Conservation (phyloP, 805 yeast species). For the Teunomyces aglyptinius region DNA sequence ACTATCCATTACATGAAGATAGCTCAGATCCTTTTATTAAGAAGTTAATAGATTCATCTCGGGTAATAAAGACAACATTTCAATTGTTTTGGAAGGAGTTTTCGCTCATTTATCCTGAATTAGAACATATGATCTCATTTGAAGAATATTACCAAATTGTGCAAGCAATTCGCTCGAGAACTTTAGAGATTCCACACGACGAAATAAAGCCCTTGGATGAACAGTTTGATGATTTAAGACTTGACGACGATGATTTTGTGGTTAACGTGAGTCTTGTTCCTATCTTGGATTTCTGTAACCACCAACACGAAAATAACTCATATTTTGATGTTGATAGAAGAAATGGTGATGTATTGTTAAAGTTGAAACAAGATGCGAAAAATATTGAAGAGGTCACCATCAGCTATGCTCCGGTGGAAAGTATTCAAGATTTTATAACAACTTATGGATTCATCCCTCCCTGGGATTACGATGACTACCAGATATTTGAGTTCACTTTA, state of each 20-base stretch:
- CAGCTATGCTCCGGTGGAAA: constrained; percentile 22
- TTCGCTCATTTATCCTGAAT: neutral
- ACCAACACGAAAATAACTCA: constrained; percentile 48
- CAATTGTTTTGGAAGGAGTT: neutral
- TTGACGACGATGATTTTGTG: constrained; percentile 34
- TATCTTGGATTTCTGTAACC: constrained; percentile 66
- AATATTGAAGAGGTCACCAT: constrained; percentile 22
- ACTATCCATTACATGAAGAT: constrained; percentile 13
- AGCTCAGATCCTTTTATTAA: constrained; percentile 10
- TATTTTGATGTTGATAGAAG: constrained; percentile 57
- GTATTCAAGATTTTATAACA: constrained; percentile 22
- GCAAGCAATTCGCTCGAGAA: constrained; percentile 56
- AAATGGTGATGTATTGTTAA: constrained; percentile 43
- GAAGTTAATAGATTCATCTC: constrained; percentile 1
- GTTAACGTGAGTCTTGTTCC: constrained; percentile 63
- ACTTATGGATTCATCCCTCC: constrained; percentile 34
- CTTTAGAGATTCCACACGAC: constrained; percentile 59
- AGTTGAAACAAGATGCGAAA: constrained; percentile 4
- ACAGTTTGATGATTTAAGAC: neutral
- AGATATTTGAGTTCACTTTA: constrained; percentile 13
- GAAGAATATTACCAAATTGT: constrained; percentile 26
- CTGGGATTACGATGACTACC: constrained; percentile 6
- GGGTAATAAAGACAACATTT: neutral
- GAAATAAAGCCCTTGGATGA: constrained; percentile 9
- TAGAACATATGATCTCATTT: constrained; percentile 16